These are phyloP conservation scores for Wallacemonas sp. DNA, from an alignment of 208 protist genomes.

Conservation along the genomic window DNA sequence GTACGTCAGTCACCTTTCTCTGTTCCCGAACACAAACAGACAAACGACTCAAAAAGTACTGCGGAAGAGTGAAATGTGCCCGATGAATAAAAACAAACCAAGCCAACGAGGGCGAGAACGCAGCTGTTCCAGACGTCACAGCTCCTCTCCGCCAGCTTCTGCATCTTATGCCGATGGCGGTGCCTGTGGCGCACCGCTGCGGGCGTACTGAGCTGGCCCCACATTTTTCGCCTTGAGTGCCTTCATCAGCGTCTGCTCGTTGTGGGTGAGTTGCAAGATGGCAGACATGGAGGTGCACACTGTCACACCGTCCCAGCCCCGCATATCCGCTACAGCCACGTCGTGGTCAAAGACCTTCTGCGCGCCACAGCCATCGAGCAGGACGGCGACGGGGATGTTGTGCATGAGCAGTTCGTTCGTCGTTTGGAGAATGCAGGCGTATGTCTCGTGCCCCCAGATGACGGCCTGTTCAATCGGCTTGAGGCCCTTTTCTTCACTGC, in stretches of 20 bases:
- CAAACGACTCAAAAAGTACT: background rate
- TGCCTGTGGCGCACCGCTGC: background rate
- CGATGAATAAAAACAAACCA: background rate
- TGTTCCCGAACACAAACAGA: background rate
- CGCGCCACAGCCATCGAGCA: conserved; percentile 48
- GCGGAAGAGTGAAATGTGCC: background rate
- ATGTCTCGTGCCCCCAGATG: conserved; percentile 45
- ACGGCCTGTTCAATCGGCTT: conserved; percentile 37
- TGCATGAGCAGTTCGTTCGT: conserved; percentile 30
- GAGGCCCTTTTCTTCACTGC: background rate
- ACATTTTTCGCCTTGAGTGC: conserved; percentile 15
- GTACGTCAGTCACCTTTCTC: background rate
- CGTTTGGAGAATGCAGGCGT: conserved; percentile 52
- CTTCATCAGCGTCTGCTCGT: conserved; percentile 28
- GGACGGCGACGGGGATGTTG: conserved; percentile 46
- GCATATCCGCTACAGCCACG: conserved; percentile 35
- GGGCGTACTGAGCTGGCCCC: background rate
- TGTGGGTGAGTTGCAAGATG: conserved; percentile 38
- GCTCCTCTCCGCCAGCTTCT: too few relatives aligned
- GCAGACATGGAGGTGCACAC: conserved; percentile 29
- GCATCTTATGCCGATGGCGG: too few relatives aligned
- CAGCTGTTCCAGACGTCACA: too few relatives aligned
- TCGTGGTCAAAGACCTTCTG: conserved; percentile 32
- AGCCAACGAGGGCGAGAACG: too few relatives aligned
- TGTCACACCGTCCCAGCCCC: conserved; percentile 39